Conservation (phyloP, 116 monocot species). For the Cymodocea nodosa region DNA sequence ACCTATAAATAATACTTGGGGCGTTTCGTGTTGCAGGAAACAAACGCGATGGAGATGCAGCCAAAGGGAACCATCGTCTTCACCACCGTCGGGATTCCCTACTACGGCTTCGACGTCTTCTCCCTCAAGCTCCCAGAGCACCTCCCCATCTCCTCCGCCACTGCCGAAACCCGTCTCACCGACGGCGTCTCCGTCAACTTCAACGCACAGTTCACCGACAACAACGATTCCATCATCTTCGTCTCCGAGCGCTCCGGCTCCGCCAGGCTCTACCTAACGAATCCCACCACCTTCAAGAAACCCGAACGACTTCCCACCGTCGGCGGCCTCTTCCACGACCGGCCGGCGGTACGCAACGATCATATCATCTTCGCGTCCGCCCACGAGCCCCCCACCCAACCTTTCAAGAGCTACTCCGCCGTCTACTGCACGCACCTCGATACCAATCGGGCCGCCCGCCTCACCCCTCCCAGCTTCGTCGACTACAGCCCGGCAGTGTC, state of each 20-base stretch:
- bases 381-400: constrained; percentile 26
- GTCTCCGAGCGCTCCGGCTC: constrained; percentile 71
- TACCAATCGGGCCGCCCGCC: constrained; percentile 12
- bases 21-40: too few relatives aligned
- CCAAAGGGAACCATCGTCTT: constrained; percentile 48
- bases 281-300: background rate
- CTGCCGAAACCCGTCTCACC: constrained; percentile 50
- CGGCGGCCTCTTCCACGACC: constrained; percentile 59
- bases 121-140: constrained; percentile 26
- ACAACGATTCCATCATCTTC: constrained; percentile 30
- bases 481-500: constrained; percentile 81
- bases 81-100: constrained; percentile 40
- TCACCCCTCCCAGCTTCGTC: constrained; percentile 36
- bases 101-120: constrained; percentile 89
- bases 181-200: constrained; percentile 66
- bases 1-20: too few relatives aligned
- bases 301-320: constrained; percentile 24
- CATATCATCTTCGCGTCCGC: constrained; percentile 50
- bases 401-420: constrained; percentile 71
- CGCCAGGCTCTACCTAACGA: constrained; percentile 22
- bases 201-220: constrained; percentile 67
- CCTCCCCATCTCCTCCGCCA: constrained; percentile 13
- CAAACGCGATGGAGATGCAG: constrained; percentile 9
- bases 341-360: constrained; percentile 33
- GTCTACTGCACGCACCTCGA: constrained; percentile 35